A percentile compares a stretch with the other conserved stretches of the same genome.
These are phyloP conservation scores for Cutaneotrichosporon daszewskae DNA, from an alignment of 1,284 basidiomycete genomes.

Conservation along the genomic window DNA sequence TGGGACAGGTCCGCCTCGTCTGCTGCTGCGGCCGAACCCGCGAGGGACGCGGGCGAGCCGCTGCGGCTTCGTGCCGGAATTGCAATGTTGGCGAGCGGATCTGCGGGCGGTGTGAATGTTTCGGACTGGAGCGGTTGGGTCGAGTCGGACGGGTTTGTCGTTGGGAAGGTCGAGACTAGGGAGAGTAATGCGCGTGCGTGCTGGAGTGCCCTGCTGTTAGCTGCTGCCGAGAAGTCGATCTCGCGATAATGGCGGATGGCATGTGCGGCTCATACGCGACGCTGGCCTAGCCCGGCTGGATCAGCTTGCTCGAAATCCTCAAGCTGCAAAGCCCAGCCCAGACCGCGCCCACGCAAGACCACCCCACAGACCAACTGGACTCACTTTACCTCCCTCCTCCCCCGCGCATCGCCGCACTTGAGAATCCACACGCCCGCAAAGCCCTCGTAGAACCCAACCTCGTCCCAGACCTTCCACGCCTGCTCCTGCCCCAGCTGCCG, in stretches of 20 bases:
- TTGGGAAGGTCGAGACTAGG: slow-evolving; percentile 70
- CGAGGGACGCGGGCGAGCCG: no score
- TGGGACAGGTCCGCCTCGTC: slow-evolving; percentile 54
- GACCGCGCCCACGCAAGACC: background rate
- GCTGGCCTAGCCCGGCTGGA: no score
- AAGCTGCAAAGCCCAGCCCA: background rate
- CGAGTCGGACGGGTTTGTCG: slow-evolving; percentile 60
- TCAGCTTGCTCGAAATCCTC: no score
- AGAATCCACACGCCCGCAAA: slow-evolving; percentile 67
- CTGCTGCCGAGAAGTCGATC: background rate
- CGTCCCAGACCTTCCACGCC: slow-evolving; percentile 94
- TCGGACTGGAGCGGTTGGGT: no score
- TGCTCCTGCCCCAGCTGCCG: slow-evolving; percentile 84
- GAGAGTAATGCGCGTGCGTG: slow-evolving; percentile 65
- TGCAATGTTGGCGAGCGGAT: no score
- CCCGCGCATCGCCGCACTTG: slow-evolving; percentile 30
- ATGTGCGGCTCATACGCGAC: no score
- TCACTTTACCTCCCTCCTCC: slow-evolving; percentile 29
- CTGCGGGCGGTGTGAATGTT: no score
- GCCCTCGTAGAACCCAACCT: slow-evolving; percentile 87
- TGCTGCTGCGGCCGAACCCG: background rate
- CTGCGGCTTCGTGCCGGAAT: no score
- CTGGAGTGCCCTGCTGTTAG: slow-evolving; percentile 47
- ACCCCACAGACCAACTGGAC: slow-evolving; percentile 2
- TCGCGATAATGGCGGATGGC: no score